These are phyloP conservation scores for Rhynchospora breviuscula DNA, from an alignment of 176 grass and related monocot genomes.

Conservation along the genomic window DNA sequence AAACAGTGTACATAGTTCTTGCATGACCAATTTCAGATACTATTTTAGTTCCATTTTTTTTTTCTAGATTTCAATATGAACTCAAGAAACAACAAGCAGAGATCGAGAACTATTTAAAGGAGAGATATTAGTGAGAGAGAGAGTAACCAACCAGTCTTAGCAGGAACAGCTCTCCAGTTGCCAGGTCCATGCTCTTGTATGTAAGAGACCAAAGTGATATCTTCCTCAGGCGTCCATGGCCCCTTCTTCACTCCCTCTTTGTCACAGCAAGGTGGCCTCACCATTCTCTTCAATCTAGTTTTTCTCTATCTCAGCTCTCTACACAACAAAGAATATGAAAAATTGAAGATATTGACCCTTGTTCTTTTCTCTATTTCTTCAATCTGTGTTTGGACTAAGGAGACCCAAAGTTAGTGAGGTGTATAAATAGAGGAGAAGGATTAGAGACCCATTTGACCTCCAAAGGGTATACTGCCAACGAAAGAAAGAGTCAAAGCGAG, in stretches of 20 bases:
- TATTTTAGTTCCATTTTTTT: background rate
- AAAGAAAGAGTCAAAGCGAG: constrained; percentile 33
- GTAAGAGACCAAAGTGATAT: constrained; percentile 72
- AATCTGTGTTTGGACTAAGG: constrained; percentile 1
- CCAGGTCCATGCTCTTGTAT: constrained; percentile 70
- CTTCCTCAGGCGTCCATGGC: constrained; percentile 82
- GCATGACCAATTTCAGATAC: background rate
- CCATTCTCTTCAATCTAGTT: constrained; percentile 28
- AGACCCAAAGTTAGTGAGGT: constrained; percentile 14
- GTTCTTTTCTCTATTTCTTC: background rate
- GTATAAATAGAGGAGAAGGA: constrained; percentile 26
- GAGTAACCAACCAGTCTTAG: constrained; percentile 33
- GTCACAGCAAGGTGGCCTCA: constrained; percentile 54
- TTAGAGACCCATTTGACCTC: constrained; percentile 27
- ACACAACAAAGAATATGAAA: background rate
- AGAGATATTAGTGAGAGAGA: constrained; percentile 1
- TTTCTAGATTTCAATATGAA: background rate
- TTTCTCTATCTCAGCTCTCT: background rate
- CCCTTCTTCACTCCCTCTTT: constrained; percentile 76
- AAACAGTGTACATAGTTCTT: background rate
- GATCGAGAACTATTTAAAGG: background rate
- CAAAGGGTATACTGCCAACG: background rate
- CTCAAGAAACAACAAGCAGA: background rate
- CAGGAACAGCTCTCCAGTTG: constrained; percentile 66
- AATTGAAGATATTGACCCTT: background rate